phyloP scores from a whole-genome alignment of 208 protist species.

The Herpetomonas tarakana region DNA sequence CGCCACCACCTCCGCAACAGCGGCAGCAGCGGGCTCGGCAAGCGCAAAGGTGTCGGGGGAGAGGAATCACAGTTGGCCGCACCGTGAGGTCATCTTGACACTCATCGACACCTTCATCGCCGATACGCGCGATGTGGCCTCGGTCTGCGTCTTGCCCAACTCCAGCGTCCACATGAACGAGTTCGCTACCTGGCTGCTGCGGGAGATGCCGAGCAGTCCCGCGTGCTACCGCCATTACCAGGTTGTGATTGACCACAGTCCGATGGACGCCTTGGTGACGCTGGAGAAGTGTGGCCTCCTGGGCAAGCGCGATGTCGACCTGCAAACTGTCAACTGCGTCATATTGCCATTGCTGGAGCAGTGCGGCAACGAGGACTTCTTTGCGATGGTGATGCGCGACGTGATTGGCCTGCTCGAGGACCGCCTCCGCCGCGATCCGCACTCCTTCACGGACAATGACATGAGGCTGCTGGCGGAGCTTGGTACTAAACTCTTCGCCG shows the following conservation, averaged over 20 bases:
- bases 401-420: constrained; percentile 65
- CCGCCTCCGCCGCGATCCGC: constrained; percentile 42
- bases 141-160: constrained; percentile 29
- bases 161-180: constrained; percentile 39
- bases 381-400: constrained; percentile 54
- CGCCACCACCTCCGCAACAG: not conserved
- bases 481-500: constrained; percentile 59
- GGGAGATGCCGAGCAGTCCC: constrained; percentile 40
- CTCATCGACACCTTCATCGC: constrained; percentile 15
- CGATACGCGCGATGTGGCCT: constrained; percentile 20
- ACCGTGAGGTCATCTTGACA: constrained; percentile 8
- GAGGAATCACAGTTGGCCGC: too few species aligned
- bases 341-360: constrained; percentile 68
- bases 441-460: constrained; percentile 54
- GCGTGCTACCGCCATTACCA: constrained; percentile 57
- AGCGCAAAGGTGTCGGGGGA: too few species aligned
- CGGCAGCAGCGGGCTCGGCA: too few species aligned
- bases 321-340: constrained; percentile 37
- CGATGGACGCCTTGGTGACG: constrained; percentile 40
- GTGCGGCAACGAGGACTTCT: constrained; percentile 67
- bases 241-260: constrained; percentile 47
- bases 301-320: constrained; percentile 22
- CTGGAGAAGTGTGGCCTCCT: constrained; percentile 63
- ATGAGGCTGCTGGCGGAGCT: constrained; percentile 58
- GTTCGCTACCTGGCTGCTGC: constrained; percentile 74